These are phyloP conservation scores for Corymbia citriodora DNA, from an alignment of 441 rosid genomes.

Conservation along the genomic window DNA sequence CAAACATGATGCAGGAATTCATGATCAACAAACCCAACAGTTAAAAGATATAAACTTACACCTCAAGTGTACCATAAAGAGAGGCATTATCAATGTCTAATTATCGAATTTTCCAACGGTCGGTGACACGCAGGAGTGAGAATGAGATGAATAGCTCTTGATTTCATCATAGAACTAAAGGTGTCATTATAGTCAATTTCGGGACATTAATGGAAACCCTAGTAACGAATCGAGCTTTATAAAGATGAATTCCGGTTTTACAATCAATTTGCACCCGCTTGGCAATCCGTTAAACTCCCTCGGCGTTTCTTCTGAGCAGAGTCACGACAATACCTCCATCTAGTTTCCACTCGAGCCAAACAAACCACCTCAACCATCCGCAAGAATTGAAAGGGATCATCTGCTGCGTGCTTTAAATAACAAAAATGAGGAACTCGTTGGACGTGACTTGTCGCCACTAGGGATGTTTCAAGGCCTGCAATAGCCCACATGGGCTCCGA, in stretches of 20 bases:
- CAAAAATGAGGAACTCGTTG: not conserved
- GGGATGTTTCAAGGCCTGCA: not conserved
- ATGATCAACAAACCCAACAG: not conserved
- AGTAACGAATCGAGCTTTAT: not conserved
- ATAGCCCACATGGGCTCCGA: not conserved
- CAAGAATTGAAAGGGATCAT: not conserved
- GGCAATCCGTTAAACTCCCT: accelerated
- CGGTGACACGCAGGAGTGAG: accelerated
- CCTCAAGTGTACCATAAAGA: not conserved
- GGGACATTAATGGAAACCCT: not conserved
- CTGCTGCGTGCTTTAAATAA: accelerated
- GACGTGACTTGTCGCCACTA: not conserved
- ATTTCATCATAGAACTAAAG: not conserved
- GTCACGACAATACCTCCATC: not conserved
- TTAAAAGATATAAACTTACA: not conserved
- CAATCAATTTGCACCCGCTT: not conserved
- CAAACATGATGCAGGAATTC: not conserved
- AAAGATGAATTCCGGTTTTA: accelerated
- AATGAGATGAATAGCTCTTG: not conserved
- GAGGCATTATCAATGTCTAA: not conserved
- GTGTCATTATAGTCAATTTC: not conserved
- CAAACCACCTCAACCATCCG: not conserved
- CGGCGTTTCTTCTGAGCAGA: accelerated
- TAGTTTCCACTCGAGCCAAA: not conserved
- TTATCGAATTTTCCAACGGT: accelerated